These are phyloP conservation scores for Leccinum incarnatum DNA, from an alignment of 768 basidiomycete genomes.

Conservation along the genomic window DNA sequence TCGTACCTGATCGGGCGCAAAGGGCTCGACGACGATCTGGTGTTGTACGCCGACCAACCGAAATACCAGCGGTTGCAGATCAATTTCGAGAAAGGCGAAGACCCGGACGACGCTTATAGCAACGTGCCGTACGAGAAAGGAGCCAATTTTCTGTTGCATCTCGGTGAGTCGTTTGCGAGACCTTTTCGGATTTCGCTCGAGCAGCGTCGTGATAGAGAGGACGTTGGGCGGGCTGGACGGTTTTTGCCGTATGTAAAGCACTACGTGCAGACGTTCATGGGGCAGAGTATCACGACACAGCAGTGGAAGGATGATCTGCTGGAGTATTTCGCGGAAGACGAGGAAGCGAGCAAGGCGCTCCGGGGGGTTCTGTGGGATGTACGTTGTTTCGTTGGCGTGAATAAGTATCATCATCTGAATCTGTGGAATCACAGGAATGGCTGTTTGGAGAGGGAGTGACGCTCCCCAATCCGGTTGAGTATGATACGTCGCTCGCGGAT, in stretches of 20 bases:
- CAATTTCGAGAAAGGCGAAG: conserved; percentile 15
- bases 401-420: neutral
- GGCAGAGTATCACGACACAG: conserved; percentile 78
- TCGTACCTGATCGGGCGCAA: too few relatives aligned
- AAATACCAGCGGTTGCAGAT: too few relatives aligned
- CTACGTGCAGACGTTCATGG: conserved; percentile 79
- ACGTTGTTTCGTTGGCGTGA: conserved; percentile 21
- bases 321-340: conserved; percentile 59
- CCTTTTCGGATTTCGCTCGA: neutral
- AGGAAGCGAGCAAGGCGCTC: conserved; percentile 56
- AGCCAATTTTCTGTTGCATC: conserved; percentile 78
- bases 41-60: too few relatives aligned
- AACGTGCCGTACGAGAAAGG: conserved; percentile 87
- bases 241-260: conserved; percentile 83
- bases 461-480: conserved; percentile 72
- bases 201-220: conserved; percentile 6
- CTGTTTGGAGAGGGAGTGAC: conserved; percentile 73
- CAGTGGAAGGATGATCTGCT: conserved; percentile 84
- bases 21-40: too few relatives aligned
- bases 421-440: conserved; percentile 55
- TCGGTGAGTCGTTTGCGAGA: conserved; percentile 49
- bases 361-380: conserved; percentile 79
- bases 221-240: conserved; percentile 39
- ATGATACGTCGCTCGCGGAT: conserved; percentile 69
- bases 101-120: conserved; percentile 76